Evolutionary conservation across 2,329 filamentous ascomycete genomes (phyloP), one percentile per base, ranked within the genome.

Genomic region (Bipolaris bicolor): DNA sequence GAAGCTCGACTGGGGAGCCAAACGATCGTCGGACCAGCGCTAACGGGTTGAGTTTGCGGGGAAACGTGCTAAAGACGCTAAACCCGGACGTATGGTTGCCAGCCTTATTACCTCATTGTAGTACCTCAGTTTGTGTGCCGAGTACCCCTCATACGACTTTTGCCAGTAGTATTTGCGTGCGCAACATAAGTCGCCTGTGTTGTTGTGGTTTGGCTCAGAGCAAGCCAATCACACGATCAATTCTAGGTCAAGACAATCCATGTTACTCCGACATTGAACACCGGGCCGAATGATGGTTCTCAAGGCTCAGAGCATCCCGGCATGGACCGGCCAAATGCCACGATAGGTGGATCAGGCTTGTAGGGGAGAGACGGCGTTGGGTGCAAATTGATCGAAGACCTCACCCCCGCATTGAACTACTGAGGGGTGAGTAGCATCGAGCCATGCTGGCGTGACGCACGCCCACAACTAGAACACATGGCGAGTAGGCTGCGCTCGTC

Each of bases 41-140:
- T 57, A 60, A 59, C 56, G 62, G 55, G 58, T 62, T 52, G 58
- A 58, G 44, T 64, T 70, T 73, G 71, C 70, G 71, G 71, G 71
- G 71, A 71, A 72, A 72, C 46, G 53, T 64, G 55, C 65, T 62
- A 62, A 57, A 52, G 48, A 62, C 54, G 41, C 58, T 47, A 57
- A 33, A 24, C 33, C 54, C 41, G 40, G 61, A 57, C 40, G 40
- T 31, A 47, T 34, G 39, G 41, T 26, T 31, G 34, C 50, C 50
- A 46, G 40, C 51, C 24, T 57, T 66, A 63, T 65, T 63, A 22
- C 61, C 62, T 60, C 54, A 63, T 58, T 58, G 66, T 60, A 48
- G 18, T 7, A 16, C 26, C 33, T 41, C 5, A 16, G 29, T 39
- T 34, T 5, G 26, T 34, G 41, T 22, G 29, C 46, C 2, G 24